Evolutionary conservation across 2,329 filamentous ascomycete species (phyloP).

Genomic region (Bipolaris oryzae): DNA sequence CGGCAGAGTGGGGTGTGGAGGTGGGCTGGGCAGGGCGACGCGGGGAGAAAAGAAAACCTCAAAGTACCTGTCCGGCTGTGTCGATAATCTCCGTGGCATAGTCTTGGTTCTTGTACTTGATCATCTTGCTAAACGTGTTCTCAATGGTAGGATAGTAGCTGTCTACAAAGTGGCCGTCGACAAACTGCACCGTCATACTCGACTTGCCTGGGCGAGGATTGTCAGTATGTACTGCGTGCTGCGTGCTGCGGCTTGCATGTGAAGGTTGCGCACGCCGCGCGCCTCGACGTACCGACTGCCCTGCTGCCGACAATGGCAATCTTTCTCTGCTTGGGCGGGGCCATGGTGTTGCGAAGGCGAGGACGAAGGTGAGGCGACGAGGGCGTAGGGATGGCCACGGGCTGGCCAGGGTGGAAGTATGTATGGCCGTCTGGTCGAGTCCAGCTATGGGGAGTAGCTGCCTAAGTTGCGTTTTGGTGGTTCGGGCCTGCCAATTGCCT

Average conservation of each 20-base stretch:
- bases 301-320: slow-evolving; percentile 94
- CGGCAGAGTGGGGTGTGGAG: slow-evolving; percentile 22
- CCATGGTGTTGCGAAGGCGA: slow-evolving; percentile 56
- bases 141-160: slow-evolving; percentile 99
- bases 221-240: slow-evolving; percentile 21
- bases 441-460: slow-evolving; percentile 29
- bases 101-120: slow-evolving; percentile 90
- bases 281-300: slow-evolving; percentile 72
- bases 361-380: slow-evolving; percentile 13
- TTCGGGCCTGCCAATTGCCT: slow-evolving; percentile 29
- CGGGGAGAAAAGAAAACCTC: slow-evolving; percentile 27
- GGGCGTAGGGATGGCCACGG: slow-evolving; percentile 24
- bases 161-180: slow-evolving; percentile 97
- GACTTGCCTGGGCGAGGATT: slow-evolving; percentile 75
- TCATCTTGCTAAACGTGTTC: slow-evolving; percentile 96
- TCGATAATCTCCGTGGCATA: slow-evolving; percentile 97
- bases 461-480: slow-evolving; percentile 28
- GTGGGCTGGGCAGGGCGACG: slow-evolving; percentile 19
- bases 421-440: slow-evolving; percentile 22
- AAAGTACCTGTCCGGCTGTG: slow-evolving; percentile 84
- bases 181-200: slow-evolving; percentile 93
- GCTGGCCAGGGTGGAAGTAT: slow-evolving; percentile 28
- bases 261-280: slow-evolving; percentile 21
- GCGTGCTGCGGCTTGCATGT: slow-evolving; percentile 14
- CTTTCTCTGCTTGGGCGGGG: slow-evolving; percentile 85